Evolutionary conservation across 805 yeast genomes (phyloP).

Genomic region (Helenozyma baotianmanensis): DNA sequence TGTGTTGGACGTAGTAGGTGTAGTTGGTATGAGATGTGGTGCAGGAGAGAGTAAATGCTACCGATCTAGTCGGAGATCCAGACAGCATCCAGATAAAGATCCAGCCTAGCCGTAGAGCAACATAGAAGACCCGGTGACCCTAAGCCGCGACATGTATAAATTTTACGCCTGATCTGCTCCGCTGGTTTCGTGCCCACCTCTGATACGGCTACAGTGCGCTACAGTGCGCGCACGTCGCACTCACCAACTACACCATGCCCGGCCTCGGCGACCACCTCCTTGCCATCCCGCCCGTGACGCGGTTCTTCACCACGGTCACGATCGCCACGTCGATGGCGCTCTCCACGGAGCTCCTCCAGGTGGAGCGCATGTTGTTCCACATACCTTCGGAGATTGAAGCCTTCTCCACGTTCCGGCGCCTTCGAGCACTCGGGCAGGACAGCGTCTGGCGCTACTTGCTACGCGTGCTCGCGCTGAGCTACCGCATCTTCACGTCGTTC

Average conservation of each 20-base stretch:
- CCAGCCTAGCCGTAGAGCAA: too few species aligned
- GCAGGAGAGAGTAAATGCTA: too few species aligned
- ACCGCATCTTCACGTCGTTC: constrained; percentile 48
- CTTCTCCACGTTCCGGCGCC: neutral
- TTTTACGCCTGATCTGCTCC: too few species aligned
- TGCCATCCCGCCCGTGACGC: constrained; percentile 57
- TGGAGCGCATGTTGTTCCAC: constrained; percentile 12
- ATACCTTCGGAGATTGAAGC: constrained; percentile 9
- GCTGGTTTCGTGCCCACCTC: too few species aligned
- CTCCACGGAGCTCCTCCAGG: constrained; percentile 17
- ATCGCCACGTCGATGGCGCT: constrained; percentile 39
- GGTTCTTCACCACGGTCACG: constrained; percentile 49
- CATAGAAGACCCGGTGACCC: too few species aligned
- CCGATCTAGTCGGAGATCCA: too few species aligned
- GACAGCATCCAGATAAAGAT: too few species aligned
- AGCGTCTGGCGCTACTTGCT: neutral
- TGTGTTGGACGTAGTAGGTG: neutral
- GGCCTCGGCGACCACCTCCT: constrained; percentile 12
- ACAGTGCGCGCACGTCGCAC: too few species aligned
- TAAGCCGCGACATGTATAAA: too few species aligned
- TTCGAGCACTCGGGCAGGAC: too few species aligned
- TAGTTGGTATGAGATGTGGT: too few species aligned
- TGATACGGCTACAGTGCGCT: too few species aligned
- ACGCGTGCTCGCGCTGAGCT: constrained; percentile 19
- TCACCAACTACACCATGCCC: constrained; percentile 6